A percentile compares a stretch with the other conserved stretches of the same genome.
Evolutionary conservation across 1,284 basidiomycete genomes (phyloP).

Genomic region (Malassezia japonica): DNA sequence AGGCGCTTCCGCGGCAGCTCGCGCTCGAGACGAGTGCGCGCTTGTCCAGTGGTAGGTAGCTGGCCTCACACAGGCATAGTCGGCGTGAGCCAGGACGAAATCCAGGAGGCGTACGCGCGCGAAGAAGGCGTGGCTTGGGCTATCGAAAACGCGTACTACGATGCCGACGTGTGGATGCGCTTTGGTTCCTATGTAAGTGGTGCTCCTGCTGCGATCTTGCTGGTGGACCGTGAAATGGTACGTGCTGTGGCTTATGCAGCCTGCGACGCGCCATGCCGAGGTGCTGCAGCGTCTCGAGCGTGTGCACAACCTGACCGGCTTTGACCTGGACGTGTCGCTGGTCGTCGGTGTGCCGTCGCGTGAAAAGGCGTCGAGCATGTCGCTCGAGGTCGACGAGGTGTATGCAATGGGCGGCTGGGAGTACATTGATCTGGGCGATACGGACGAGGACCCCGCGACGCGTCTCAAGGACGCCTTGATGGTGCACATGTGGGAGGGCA

Average conservation of each 20-base stretch:
- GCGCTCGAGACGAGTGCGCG: neutral
- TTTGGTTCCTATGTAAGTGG: neutral
- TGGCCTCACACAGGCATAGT: neutral
- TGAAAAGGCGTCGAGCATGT: neutral
- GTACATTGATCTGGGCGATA: slow-evolving; percentile 6
- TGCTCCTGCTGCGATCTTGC: slow-evolving; percentile 3
- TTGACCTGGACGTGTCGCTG: slow-evolving; percentile 2
- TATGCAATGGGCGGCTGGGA: slow-evolving; percentile 15
- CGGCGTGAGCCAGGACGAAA: neutral
- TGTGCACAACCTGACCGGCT: neutral
- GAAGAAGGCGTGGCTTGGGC: slow-evolving; percentile 1
- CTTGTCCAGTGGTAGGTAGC: neutral
- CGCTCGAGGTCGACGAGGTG: neutral
- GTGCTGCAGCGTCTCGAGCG: neutral
- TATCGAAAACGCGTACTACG: slow-evolving; percentile 10
- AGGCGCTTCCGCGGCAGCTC: neutral
- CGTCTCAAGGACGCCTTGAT: slow-evolving; percentile 13
- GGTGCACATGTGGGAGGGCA: slow-evolving; percentile 6
- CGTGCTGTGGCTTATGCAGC: neutral
- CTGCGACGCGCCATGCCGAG: neutral
- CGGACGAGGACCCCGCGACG: neutral
- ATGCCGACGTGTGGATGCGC: neutral
- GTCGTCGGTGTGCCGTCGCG: neutral
- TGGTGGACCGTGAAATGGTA: slow-evolving; percentile 1
- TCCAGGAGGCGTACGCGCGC: neutral